Conservation (phyloP, 208 protist species). For the Leishmania arabica region DNA sequence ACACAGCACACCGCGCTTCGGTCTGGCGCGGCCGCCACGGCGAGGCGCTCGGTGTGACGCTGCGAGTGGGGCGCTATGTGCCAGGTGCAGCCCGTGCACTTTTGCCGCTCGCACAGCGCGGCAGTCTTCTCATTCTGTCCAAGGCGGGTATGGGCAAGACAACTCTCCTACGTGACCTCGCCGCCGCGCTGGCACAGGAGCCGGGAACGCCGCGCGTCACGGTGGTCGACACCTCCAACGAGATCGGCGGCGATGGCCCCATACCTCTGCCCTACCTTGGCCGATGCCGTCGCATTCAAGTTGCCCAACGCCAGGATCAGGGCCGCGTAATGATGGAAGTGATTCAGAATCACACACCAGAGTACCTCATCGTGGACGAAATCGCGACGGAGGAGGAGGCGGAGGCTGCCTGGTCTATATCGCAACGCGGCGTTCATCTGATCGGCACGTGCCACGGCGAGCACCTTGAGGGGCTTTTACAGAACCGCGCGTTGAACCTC, state of each 20-base stretch:
- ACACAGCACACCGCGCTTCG: conserved; percentile 79
- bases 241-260: conserved; percentile 93
- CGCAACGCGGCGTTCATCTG: conserved; percentile 85
- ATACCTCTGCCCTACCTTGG: conserved; percentile 88
- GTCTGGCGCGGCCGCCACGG: conserved; percentile 72
- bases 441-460: conserved; percentile 93
- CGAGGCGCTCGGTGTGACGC: conserved; percentile 83
- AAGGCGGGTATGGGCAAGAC: conserved; percentile 94
- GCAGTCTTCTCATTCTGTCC: conserved; percentile 90
- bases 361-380: conserved; percentile 95
- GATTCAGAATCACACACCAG: conserved; percentile 95
- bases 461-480: conserved; percentile 66
- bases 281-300: conserved; percentile 88
- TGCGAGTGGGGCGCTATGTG: conserved; percentile 86
- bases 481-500: conserved; percentile 86
- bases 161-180: conserved; percentile 91
- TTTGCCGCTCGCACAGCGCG: conserved; percentile 50
- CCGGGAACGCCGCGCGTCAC: conserved; percentile 59
- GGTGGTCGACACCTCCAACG: conserved; percentile 95
- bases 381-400: conserved; percentile 77
- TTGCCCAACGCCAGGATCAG: conserved; percentile 70
- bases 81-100: conserved; percentile 66
- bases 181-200: conserved; percentile 63
- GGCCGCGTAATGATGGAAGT: conserved; percentile 85
- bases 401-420: conserved; percentile 83